Evolutionary conservation across 2,329 filamentous ascomycete species (phyloP).

Genomic region (Hypoxylon sp.): DNA sequence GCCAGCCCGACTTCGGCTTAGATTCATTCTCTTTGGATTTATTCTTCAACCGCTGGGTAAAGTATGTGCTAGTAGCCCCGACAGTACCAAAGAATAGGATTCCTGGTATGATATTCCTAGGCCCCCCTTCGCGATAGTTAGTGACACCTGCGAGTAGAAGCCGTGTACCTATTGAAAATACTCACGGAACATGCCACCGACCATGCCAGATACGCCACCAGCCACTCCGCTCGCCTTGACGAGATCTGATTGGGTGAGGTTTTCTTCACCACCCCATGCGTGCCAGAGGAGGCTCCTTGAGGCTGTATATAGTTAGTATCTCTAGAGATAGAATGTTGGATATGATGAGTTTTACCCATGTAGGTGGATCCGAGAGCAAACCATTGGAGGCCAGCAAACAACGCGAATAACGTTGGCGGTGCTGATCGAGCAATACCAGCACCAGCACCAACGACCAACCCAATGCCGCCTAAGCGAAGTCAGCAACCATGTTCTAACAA

Average conservation of each 20-base stretch:
- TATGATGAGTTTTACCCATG: slow-evolving; percentile 70
- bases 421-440: slow-evolving; percentile 79
- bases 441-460: slow-evolving; percentile 76
- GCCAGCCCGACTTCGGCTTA: slow-evolving; percentile 53
- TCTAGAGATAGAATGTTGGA: not conserved
- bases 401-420: slow-evolving; percentile 78
- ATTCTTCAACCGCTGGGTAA: slow-evolving; percentile 44
- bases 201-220: slow-evolving; percentile 77
- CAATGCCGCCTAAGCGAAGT: slow-evolving; percentile 65
- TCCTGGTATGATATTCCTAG: slow-evolving; percentile 67
- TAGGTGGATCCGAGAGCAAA: slow-evolving; percentile 83
- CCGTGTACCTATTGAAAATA: slow-evolving; percentile 29
- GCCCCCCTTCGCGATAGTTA: slow-evolving; percentile 61
- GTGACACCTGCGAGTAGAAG: slow-evolving; percentile 28
- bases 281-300: slow-evolving; percentile 64
- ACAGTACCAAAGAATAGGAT: slow-evolving; percentile 64
- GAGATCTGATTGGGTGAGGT: slow-evolving; percentile 71
- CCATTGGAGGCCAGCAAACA: slow-evolving; percentile 84
- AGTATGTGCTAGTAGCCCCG: slow-evolving; percentile 57
- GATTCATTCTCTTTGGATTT: slow-evolving; percentile 27
- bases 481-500: slow-evolving; percentile 36
- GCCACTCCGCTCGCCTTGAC: slow-evolving; percentile 78
- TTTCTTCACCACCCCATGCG: slow-evolving; percentile 65
- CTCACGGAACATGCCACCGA: slow-evolving; percentile 70
- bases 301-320: slow-evolving; percentile 57